Evolutionary conservation across 768 basidiomycete genomes (phyloP), one percentile per base, ranked within the genome.

Genomic region (Phanerodontia chrysosporium): DNA sequence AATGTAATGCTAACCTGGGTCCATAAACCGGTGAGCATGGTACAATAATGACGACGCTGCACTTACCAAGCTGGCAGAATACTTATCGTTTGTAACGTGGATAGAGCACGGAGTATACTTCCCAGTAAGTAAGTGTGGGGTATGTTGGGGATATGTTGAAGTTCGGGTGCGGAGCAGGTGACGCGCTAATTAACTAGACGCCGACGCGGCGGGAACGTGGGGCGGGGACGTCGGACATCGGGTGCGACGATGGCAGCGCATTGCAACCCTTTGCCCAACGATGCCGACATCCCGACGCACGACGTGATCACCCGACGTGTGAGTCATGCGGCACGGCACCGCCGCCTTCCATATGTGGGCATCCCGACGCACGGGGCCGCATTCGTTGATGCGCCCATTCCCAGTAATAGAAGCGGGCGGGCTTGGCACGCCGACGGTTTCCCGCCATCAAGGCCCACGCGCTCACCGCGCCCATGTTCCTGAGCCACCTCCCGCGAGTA

Each of bases 291-390:
- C 30, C 51, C 28, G 51, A 51, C 51, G 29, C 51, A 51, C 32
- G 30, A 18, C 35, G 25, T 25, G 29, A 29, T 51, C 51, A 51
- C 29, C 51, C 32, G 29, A 32, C 51, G 46, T 10, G 29, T 6
- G 51, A 51, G 51, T 51, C 51, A 51, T 51, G 30, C 51, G 51
- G 51, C 30, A 14, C 51, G 51, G 51, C 51, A 51, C 51, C 51
- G 51, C 32, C 29, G 13, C 2, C 6, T 16, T 32, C 32, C 29
- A n/a, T 30, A 51, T 4, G 10, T 30, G 51, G 51, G 21, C 6
- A 28, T 8, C 3, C 51, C 51, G 51, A 30, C 51, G 29, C 51
- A 18, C 32, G 29, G 29, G 12, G 29, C 21, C 16, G 21, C 14
- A 6, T 3, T 24, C 5, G 24, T 22, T 24, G 27, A 25, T 48